A percentile compares a stretch with the other conserved stretches of the same genome.
These are phyloP conservation scores for Prunus armeniaca DNA, from an alignment of 306 rosid genomes.

Conservation along the genomic window DNA sequence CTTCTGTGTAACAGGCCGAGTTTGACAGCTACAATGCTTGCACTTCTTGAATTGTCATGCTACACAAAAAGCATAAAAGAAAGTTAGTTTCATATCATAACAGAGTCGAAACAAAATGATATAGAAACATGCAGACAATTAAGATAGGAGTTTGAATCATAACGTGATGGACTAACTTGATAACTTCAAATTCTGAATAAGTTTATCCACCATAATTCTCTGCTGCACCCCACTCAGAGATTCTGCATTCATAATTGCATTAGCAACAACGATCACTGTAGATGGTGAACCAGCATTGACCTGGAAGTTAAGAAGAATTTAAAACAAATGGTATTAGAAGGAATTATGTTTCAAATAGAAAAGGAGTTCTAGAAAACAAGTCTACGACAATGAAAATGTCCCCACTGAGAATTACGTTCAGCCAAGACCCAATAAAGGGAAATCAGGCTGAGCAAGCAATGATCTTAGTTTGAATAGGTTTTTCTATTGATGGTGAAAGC, in stretches of 20 bases:
- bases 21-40: constrained; percentile 15
- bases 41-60: constrained; percentile 20
- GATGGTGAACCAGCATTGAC: constrained; percentile 72
- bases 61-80: constrained; percentile 18
- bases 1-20: background rate
- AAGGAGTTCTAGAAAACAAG: background rate
- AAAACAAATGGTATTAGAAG: background rate
- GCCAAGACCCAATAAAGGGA: background rate
- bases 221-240: constrained; percentile 73
- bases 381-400: background rate
- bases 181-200: constrained; percentile 57
- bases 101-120: background rate
- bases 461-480: background rate
- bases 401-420: background rate
- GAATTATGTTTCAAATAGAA: constrained; percentile 5
- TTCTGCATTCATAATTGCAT: constrained; percentile 75
- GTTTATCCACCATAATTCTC: constrained; percentile 84
- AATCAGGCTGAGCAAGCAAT: constrained; percentile 8
- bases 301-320: constrained; percentile 31
- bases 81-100: constrained; percentile 4
- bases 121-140: background rate
- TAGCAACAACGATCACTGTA: constrained; percentile 52
- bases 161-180: constrained; percentile 22
- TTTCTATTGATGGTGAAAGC: background rate
- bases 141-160: constrained; percentile 1